Evolutionary conservation across 768 basidiomycete species (phyloP).

Genomic region (Ephemerocybe angulata): DNA sequence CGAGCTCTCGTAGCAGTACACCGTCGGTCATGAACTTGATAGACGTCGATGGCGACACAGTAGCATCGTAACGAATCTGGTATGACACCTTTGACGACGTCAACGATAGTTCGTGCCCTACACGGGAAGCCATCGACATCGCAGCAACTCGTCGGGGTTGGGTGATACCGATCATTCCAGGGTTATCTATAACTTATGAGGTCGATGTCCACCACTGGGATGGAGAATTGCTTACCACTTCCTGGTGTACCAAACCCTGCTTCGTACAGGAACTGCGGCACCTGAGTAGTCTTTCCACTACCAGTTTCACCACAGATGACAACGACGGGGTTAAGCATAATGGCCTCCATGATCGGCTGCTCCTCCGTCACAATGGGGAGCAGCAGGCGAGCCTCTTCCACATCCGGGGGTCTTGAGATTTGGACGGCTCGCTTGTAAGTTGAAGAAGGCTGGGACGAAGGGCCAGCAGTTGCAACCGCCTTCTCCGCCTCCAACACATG

Average conservation of each 20-base stretch:
- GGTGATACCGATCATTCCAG: slow-evolving; percentile 96
- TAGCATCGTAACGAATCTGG: slow-evolving; percentile 96
- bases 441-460: slow-evolving; percentile 7
- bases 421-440: slow-evolving; percentile 41
- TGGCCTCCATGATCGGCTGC: slow-evolving; percentile 89
- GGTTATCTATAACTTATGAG: slow-evolving; percentile 68
- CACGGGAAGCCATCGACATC: slow-evolving; percentile 91
- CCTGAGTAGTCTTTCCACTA: slow-evolving; percentile 97
- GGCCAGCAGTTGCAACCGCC: slow-evolving; percentile 7
- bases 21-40: slow-evolving; percentile 99
- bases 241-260: slow-evolving; percentile 85
- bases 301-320: slow-evolving; percentile 92
- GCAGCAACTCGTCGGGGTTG: slow-evolving; percentile 97
- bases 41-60: slow-evolving; percentile 81
- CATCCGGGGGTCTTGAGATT: slow-evolving; percentile 62
- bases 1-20: slow-evolving; percentile 88
- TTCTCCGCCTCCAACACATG: slow-evolving; percentile 31
- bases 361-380: slow-evolving; percentile 93
- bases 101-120: slow-evolving; percentile 88
- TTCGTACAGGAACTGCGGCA: slow-evolving; percentile 98
- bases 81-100: slow-evolving; percentile 83
- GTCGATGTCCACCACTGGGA: slow-evolving; percentile 3
- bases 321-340: slow-evolving; percentile 81
- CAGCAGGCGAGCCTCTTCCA: slow-evolving; percentile 72
- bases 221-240: slow-evolving; percentile 54